These are phyloP conservation scores for Ambrosia artemisiifolia DNA, from an alignment of 129 eudicot genomes.

Conservation along the genomic window DNA sequence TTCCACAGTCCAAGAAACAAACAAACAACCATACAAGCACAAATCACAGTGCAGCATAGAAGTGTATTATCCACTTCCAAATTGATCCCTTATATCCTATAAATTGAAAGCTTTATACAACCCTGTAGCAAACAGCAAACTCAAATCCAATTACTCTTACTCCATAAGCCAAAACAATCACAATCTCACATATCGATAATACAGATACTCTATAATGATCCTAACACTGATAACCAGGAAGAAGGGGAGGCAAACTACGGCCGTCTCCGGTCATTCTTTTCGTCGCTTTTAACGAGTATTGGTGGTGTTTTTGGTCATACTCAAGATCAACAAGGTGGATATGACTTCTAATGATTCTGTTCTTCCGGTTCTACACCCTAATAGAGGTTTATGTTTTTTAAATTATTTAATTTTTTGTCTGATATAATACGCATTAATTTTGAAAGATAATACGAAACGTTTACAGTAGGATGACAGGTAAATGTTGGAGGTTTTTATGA, in stretches of 20 bases:
- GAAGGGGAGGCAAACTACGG: conserved; percentile 62
- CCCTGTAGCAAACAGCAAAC: neutral
- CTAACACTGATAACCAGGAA: conserved; percentile 36
- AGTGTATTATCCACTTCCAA: neutral
- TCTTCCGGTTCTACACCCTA: conserved; percentile 23
- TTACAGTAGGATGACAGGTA: too few relatives aligned
- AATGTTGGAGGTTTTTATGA: too few relatives aligned
- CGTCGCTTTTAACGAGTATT: conserved; percentile 55
- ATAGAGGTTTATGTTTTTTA: conserved; percentile 4
- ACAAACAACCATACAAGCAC: neutral
- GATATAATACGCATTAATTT: too few relatives aligned
- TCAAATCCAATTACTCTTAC: neutral
- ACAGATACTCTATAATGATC: too few relatives aligned
- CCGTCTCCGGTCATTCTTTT: conserved; percentile 59
- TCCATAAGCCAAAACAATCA: neutral
- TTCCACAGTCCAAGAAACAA: neutral
- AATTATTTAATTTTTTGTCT: neutral
- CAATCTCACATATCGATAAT: neutral
- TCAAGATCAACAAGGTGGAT: conserved; percentile 28
- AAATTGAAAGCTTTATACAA: neutral
- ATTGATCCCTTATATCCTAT: neutral
- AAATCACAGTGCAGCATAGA: neutral
- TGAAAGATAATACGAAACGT: too few relatives aligned
- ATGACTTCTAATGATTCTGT: conserved; percentile 30
- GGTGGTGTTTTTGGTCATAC: conserved; percentile 63